Base-by-base conservation (phyloP, 192 early-diverging fungal species). In the Coemansia aciculifera region DNA sequence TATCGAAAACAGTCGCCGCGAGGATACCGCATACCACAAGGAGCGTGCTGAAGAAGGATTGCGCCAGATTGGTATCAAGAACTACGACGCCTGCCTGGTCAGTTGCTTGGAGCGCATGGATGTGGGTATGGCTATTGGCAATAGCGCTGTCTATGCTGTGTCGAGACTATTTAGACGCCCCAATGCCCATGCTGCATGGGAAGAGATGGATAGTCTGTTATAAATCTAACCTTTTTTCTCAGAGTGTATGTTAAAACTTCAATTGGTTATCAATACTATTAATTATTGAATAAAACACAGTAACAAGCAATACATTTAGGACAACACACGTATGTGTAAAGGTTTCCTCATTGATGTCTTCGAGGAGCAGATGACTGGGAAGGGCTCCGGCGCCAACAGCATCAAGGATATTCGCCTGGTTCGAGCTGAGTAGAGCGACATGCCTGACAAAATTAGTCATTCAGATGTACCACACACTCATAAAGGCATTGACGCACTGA, bases 321-420 rank as follows among this genome's bases (percentile, higher is more conserved):
- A 78, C 49, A 77, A 77, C 34, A 3, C 57, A 15, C 0, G 66
- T 29, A 11, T 77, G 8, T 36, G 3, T 7, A 78, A 78, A 36
- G 70, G 75, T 2, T 39, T 79, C 1, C 64, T 79, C 3, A 21
- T 71, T 6, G 72, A 72, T 5, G 68, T 79, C 12, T 79, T 74
- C 34, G 72, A 73, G 64, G 62, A 73, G 13, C 68, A 63, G 15
- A 48, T 79, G 56, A 71, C 77, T 2, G 67, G 67, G 61, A 73
- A 71, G 61, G 77, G 67, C 2, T 79, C 71, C 0, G 77, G 71
- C 1, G 77, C 77, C n/a, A 79, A 79, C 62, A 68, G 69, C 36
- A 64, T 79, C 40, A 68, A 74, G 54, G 77, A 79, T 24, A 71
- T 79, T 3, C 64, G 62, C 27, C 64, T 71, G 71, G 48, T 74